phyloP scores from a whole-genome alignment of 768 basidiomycete species.

The Mrakia frigida region DNA sequence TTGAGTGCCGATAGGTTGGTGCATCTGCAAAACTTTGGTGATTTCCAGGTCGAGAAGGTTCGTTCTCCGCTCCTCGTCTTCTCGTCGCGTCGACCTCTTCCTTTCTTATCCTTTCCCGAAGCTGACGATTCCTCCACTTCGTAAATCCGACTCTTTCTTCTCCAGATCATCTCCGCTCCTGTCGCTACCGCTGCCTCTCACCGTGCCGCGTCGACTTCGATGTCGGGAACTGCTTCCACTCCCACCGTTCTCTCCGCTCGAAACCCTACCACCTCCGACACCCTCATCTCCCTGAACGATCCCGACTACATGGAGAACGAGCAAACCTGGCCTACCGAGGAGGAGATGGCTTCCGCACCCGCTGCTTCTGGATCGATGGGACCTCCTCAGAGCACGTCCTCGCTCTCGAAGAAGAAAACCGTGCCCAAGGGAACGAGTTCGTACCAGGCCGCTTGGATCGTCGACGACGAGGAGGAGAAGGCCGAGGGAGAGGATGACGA shows the following conservation, averaged over 20 bases:
- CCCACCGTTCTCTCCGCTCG: constrained; percentile 61
- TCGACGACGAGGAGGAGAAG: constrained; percentile 65
- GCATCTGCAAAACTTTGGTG: constrained; percentile 80
- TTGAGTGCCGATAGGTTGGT: constrained; percentile 78
- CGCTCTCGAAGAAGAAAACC: constrained; percentile 55
- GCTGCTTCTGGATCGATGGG: constrained; percentile 21
- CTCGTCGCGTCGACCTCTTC: not conserved
- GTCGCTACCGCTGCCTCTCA: constrained; percentile 37
- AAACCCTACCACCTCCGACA: constrained; percentile 60
- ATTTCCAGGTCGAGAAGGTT: constrained; percentile 78
- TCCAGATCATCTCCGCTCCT: constrained; percentile 66
- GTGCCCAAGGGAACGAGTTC: constrained; percentile 94
- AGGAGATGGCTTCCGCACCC: constrained; percentile 62
- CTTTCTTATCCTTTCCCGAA: too few relatives aligned
- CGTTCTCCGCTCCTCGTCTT: constrained; percentile 36
- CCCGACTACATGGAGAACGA: constrained; percentile 88
- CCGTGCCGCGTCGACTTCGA: constrained; percentile 35
- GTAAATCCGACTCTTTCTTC: not conserved
- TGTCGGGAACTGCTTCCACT: constrained; percentile 41
- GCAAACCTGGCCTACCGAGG: constrained; percentile 98
- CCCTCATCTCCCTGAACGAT: constrained; percentile 76
- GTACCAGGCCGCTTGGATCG: constrained; percentile 95
- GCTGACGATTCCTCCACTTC: constrained; percentile 8
- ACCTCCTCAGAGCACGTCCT: not conserved
- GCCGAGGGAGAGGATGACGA: constrained; percentile 51